Conservation (phyloP, 2,329 filamentous ascomycete genomes). For the Leptographium wingfieldii region DNA sequence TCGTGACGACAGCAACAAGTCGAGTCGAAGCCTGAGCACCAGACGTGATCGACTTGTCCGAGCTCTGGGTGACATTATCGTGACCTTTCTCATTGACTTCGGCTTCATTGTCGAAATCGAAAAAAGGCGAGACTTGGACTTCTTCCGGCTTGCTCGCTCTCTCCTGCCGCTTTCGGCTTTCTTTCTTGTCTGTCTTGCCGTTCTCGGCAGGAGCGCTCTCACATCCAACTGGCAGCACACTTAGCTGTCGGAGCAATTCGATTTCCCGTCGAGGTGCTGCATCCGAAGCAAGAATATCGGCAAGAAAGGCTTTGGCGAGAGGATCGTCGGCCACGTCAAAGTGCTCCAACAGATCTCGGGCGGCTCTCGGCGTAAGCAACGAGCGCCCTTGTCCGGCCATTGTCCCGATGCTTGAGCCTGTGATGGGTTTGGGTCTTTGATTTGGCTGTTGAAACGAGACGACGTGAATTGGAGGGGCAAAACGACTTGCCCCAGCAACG, state of each 20-base stretch:
- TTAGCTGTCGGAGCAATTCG: not conserved
- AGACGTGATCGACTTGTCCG: not conserved
- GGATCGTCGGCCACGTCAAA: conserved; percentile 10
- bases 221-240: not conserved
- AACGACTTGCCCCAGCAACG: not conserved
- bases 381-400: not conserved
- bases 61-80: not conserved
- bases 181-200: not conserved
- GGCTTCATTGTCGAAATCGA: not conserved
- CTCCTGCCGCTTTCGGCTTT: not conserved
- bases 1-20: not conserved
- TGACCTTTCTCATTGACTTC: not conserved
- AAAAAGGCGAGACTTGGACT: not conserved
- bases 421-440: not conserved
- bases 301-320: conserved; percentile 6
- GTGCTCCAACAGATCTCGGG: conserved; percentile 3
- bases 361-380: not conserved
- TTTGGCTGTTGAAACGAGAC: not conserved
- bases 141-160: not conserved
- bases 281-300: conserved; percentile 6
- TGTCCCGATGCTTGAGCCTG: not conserved
- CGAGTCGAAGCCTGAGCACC: not conserved
- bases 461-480: not conserved
- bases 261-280: conserved; percentile 7
- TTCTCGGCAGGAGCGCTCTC: not conserved